phyloP scores from a whole-genome alignment of 2,329 filamentous ascomycete genomes.

The Mycocentrospora acerina region DNA sequence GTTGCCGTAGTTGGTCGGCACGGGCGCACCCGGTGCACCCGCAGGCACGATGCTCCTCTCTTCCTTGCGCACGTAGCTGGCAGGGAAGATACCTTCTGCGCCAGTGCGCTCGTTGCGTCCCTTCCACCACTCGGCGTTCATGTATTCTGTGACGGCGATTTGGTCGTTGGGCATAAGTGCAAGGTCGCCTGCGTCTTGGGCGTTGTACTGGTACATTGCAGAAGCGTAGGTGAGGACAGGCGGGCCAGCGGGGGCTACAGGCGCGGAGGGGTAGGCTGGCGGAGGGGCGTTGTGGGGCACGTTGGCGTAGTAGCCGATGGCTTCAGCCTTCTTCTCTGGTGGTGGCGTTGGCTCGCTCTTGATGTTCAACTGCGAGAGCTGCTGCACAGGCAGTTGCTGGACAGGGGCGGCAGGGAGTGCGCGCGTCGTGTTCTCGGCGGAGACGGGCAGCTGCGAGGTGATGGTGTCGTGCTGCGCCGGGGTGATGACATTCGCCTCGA shows the following conservation, averaged over 20 bases:
- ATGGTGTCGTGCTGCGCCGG: constrained; percentile 75
- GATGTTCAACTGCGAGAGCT: constrained; percentile 37
- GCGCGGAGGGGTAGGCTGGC: constrained; percentile 49
- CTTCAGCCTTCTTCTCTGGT: constrained; percentile 42
- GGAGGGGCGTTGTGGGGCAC: constrained; percentile 46
- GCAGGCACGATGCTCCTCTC: constrained; percentile 55
- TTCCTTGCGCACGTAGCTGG: constrained; percentile 77
- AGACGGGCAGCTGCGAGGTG: constrained; percentile 70
- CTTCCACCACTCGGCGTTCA: constrained; percentile 98
- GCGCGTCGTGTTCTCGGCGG: constrained; percentile 64
- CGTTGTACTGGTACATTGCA: constrained; percentile 81
- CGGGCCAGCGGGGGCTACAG: constrained; percentile 50
- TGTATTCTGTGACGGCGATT: constrained; percentile 81
- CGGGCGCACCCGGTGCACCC: constrained; percentile 35
- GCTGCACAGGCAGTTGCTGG: constrained; percentile 30
- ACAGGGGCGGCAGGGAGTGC: constrained; percentile 31
- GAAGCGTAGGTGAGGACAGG: constrained; percentile 70
- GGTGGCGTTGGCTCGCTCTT: constrained; percentile 29
- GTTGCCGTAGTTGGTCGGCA: constrained; percentile 65
- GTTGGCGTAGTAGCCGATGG: constrained; percentile 45
- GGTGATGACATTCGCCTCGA: constrained; percentile 78
- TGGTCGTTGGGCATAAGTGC: constrained; percentile 78
- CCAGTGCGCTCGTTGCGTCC: constrained; percentile 82
- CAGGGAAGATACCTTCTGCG: constrained; percentile 91
- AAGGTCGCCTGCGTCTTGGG: constrained; percentile 78